Conservation (phyloP, 805 yeast species). For the Metschnikowia continentalis region DNA sequence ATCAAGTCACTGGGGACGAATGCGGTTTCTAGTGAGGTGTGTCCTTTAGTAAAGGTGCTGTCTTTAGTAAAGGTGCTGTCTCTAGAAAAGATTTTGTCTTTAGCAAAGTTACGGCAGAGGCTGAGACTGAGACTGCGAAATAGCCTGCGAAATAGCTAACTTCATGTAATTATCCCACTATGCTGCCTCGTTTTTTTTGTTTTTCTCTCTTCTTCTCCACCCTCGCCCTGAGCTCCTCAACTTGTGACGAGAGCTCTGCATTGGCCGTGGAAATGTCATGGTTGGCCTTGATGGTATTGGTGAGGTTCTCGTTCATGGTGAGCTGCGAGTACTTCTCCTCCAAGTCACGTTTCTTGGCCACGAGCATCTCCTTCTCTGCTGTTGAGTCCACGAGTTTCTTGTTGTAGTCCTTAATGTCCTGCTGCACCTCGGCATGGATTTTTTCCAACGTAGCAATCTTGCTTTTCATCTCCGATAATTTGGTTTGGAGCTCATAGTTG, state of each 20-base stretch:
- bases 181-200: slow-evolving; percentile 9
- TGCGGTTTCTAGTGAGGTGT: no score
- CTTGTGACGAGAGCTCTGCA: slow-evolving; percentile 32
- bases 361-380: slow-evolving; percentile 18
- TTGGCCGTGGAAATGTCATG: slow-evolving; percentile 34
- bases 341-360: slow-evolving; percentile 13
- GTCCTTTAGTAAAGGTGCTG: not conserved
- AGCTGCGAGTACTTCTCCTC: slow-evolving; percentile 26
- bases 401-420: slow-evolving; percentile 24
- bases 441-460: slow-evolving; percentile 28
- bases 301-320: slow-evolving; percentile 36
- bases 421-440: slow-evolving; percentile 30
- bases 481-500: slow-evolving; percentile 29
- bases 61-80: not conserved
- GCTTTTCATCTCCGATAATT: slow-evolving; percentile 24
- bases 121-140: no score
- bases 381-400: slow-evolving; percentile 20
- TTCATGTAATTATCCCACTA: not conserved
- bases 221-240: slow-evolving; percentile 21
- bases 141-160: not conserved
- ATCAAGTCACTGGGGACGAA: no score
- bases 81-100: no score
- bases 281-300: slow-evolving; percentile 38
- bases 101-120: no score
- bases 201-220: slow-evolving; percentile 28